Evolutionary conservation across 768 basidiomycete genomes (phyloP), one percentile per base, ranked within the genome.

Genomic region (Amanita jacksonii): DNA sequence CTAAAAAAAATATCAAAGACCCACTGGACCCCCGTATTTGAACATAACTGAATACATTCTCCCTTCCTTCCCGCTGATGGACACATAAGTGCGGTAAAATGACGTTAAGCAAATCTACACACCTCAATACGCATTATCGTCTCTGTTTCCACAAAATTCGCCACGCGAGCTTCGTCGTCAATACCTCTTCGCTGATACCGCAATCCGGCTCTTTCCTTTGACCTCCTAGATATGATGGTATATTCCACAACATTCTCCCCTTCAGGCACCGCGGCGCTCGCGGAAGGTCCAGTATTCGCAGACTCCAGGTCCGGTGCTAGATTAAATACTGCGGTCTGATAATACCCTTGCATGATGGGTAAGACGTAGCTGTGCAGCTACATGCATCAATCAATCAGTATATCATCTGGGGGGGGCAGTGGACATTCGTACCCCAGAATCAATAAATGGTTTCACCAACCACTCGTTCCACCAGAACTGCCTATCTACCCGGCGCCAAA

Each of bases 381-480:
- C 43, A 32, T 48, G 7, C 28, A 1, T 10, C 22, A 33, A 25
- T 24, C 6, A 48, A 38, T 42, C 37, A 30, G 41, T 4, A 18
- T 40, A 31, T 22, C 4, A 39, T 43, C 46, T 35, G 31, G 20
- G 22, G 16, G 43, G 19, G 32, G 13, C 34, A 12, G 62, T 5
- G n/a, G 18, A 13, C 16, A 12, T 31, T 24, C 76, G 46, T 63
- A 91, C 90, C 16, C 92, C 91, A 35, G 82, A 81, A 49, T 97
- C 89, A 30, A 90, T 67, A 51, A 99, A 84, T 2, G 87, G 81
- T 51, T 83, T 83, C 20, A 77, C 72, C 46, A 98, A 71, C 72
- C 79, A 80, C 54, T 91, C 87, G 55, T 98, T 99, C 90, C 92
- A 98, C 86, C 92, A 98, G 59, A 89, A 98, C 33, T 85, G 81